These are phyloP conservation scores for Lyophyllum shimeji DNA, from an alignment of 768 basidiomycete genomes.

Conservation along the genomic window DNA sequence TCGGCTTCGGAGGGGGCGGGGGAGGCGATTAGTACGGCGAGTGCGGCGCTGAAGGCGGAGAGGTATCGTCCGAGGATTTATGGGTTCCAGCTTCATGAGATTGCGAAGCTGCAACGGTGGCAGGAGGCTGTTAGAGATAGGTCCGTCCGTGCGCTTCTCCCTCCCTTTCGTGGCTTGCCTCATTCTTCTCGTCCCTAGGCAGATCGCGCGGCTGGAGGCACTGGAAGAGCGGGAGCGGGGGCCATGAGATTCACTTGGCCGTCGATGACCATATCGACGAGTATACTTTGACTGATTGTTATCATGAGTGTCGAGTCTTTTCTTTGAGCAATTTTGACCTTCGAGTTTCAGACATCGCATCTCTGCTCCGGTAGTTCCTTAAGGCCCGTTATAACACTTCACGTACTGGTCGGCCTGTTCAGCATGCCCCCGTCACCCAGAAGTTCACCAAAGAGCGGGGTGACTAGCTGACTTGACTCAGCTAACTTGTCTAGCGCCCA, in stretches of 20 bases:
- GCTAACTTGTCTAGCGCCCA: no score
- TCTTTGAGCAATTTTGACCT: not conserved
- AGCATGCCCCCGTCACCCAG: no score
- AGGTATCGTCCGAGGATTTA: slow-evolving; percentile 92
- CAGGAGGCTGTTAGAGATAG: slow-evolving; percentile 90
- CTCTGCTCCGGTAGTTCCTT: not conserved
- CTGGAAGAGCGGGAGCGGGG: slow-evolving; percentile 4
- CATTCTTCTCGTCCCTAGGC: not conserved
- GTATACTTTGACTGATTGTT: not conserved
- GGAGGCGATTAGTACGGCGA: slow-evolving; percentile 74
- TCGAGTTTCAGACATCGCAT: not conserved
- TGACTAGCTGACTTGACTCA: no score
- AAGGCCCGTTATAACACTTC: not conserved
- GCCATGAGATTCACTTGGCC: not conserved
- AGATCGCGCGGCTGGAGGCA: slow-evolving; percentile 1
- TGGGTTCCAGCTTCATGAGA: slow-evolving; percentile 95
- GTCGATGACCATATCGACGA: not conserved
- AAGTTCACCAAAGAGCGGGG: no score
- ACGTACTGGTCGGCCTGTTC: no score
- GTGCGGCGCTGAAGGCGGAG: slow-evolving; percentile 86
- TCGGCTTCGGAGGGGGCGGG: slow-evolving; percentile 55
- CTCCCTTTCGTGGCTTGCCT: no score
- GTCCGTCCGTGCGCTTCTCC: slow-evolving; percentile 43
- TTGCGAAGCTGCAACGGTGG: slow-evolving; percentile 92
- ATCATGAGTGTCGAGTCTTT: not conserved